Evolutionary conservation across 495 filamentous ascomycete species (phyloP).

Genomic region (Oleoguttula mirabilis): DNA sequence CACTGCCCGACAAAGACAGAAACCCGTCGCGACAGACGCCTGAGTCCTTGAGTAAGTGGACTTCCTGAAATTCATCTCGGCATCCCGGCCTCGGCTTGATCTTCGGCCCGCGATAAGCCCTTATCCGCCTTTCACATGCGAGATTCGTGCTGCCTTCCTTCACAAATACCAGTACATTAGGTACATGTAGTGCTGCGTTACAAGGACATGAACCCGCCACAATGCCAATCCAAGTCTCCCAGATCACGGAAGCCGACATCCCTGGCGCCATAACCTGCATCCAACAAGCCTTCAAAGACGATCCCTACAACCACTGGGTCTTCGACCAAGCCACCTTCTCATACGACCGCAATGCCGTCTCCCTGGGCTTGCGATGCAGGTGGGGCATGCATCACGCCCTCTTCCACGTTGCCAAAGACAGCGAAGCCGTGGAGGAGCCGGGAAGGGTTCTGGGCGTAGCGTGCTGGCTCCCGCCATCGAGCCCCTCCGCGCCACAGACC

Average conservation of each 20-base stretch:
- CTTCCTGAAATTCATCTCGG: too few species aligned
- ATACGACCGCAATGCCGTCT: constrained; percentile 45
- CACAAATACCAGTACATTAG: too few species aligned
- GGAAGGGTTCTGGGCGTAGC: constrained; percentile 46
- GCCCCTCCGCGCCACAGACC: constrained; percentile 30
- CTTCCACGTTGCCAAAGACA: constrained; percentile 51
- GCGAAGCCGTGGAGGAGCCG: constrained; percentile 6
- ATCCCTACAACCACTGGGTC: constrained; percentile 52
- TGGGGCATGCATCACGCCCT: constrained; percentile 53
- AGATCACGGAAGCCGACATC: constrained; percentile 46
- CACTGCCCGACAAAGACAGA: too few species aligned
- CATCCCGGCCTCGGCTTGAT: too few species aligned
- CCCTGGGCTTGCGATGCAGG: constrained; percentile 48
- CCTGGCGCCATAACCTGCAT: constrained; percentile 47
- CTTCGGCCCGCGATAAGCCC: too few species aligned
- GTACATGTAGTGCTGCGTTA: too few species aligned
- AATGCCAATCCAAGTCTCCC: constrained; percentile 48
- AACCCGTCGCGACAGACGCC: too few species aligned
- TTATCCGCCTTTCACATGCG: too few species aligned
- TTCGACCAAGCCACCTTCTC: constrained; percentile 37
- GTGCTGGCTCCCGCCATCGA: constrained; percentile 50
- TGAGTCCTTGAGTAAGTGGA: too few species aligned
- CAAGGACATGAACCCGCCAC: too few species aligned
- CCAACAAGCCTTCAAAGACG: constrained; percentile 49
- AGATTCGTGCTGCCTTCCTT: too few species aligned